These are phyloP conservation scores for Claviceps monticola DNA, from an alignment of 2,329 filamentous ascomycete species.

Conservation along the genomic window DNA sequence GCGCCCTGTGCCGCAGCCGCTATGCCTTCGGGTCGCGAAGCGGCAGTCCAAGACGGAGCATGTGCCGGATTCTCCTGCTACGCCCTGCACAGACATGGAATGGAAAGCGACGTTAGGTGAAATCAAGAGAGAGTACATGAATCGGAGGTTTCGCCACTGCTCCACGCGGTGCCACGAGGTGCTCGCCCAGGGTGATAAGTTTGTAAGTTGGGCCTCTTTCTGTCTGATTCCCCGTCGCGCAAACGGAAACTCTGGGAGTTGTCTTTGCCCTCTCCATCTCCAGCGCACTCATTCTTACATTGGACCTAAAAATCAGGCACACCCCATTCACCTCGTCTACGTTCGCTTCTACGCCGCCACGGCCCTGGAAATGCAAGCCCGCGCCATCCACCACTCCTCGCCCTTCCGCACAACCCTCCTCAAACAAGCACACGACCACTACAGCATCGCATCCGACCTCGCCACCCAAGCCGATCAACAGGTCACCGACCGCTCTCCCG, in stretches of 20 bases:
- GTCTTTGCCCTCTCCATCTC: not conserved
- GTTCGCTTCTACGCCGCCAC: constrained; percentile 48
- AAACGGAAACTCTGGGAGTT: no score
- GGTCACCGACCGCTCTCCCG: constrained; percentile 24
- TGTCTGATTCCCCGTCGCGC: not conserved
- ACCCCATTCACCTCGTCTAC: constrained; percentile 43
- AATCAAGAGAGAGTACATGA: constrained; percentile 39
- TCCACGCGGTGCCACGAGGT: constrained; percentile 39
- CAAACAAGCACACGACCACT: constrained; percentile 37
- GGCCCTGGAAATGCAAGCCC: constrained; percentile 43
- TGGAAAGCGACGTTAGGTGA: constrained; percentile 39
- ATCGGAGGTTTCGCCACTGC: constrained; percentile 38
- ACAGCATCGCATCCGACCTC: constrained; percentile 32
- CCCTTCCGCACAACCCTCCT: constrained; percentile 34
- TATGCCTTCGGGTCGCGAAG: not conserved
- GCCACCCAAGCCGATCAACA: constrained; percentile 31
- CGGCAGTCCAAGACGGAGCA: not conserved
- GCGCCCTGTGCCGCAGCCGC: not conserved
- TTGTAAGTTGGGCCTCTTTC: constrained; percentile 19
- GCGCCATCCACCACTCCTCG: constrained; percentile 30
- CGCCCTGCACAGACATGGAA: constrained; percentile 30
- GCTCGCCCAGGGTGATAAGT: constrained; percentile 31
- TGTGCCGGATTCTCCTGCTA: not conserved
- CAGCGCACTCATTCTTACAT: not conserved
- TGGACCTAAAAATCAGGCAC: constrained; percentile 18